Evolutionary conservation across 2,329 filamentous ascomycete genomes (phyloP).

Genomic region (Plenodomus lindquistii): DNA sequence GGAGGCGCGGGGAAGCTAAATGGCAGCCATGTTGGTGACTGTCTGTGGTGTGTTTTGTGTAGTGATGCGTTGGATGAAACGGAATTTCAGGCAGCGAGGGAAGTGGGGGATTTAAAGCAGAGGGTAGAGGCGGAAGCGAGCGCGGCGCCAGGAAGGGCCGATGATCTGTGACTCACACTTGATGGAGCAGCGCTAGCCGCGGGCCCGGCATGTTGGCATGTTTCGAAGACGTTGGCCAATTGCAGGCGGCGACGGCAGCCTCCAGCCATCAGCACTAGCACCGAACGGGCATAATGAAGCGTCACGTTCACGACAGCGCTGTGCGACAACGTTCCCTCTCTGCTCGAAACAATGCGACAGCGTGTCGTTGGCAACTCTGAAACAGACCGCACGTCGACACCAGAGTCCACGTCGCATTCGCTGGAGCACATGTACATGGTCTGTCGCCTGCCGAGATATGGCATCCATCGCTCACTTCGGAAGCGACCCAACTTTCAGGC

Average conservation of each 20-base stretch:
- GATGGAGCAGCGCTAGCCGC: slow-evolving; percentile 16
- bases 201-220: neutral
- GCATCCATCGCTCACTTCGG: neutral
- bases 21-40: slow-evolving; percentile 46
- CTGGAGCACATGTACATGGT: neutral
- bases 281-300: slow-evolving; percentile 1
- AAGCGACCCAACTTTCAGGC: slow-evolving; percentile 11
- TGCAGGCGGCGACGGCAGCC: neutral
- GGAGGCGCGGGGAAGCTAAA: slow-evolving; percentile 37
- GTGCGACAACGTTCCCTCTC: slow-evolving; percentile 1
- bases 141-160: slow-evolving; percentile 11
- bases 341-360: neutral
- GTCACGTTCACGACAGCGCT: slow-evolving; percentile 4
- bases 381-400: too few relatives aligned
- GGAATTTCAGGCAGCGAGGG: slow-evolving; percentile 38
- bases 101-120: slow-evolving; percentile 28
- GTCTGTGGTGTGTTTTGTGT: slow-evolving; percentile 29
- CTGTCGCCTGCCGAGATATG: too few relatives aligned
- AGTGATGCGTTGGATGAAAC: slow-evolving; percentile 24
- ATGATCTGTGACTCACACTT: slow-evolving; percentile 24
- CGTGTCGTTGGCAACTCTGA: neutral
- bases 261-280: slow-evolving; percentile 20
- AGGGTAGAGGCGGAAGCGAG: slow-evolving; percentile 23
- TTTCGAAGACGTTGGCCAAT: slow-evolving; percentile 11
- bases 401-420: neutral